Evolutionary conservation across 1,284 basidiomycete species (phyloP), one percentile per base, ranked within the genome.

Genomic region (Cystobasidiaceae sp.): DNA sequence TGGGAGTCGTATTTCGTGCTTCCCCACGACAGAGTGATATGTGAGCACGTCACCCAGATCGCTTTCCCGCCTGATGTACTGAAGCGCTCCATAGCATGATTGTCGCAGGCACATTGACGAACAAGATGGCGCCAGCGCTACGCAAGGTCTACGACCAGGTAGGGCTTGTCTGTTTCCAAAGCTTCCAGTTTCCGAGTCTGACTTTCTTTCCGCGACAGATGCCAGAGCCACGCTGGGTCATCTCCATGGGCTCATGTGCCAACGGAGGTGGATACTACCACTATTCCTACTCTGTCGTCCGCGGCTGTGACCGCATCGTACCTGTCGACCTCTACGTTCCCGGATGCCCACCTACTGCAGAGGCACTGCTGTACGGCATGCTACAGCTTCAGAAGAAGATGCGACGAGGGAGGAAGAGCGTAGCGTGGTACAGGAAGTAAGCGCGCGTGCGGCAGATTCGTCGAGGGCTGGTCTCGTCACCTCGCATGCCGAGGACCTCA

Each of bases 11-110:
- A 44, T 99, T 99, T 83, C 91, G 96, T 82, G 96, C 94, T 9
- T 92, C 88, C 79, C 96, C 96, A 56, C 88, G 96, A 71, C 73
- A 74, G 65, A 71, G 71, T 17, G 61, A 64, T 49, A 64, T 64
- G 61, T 64, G 33, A 23, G 61, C 23, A n/a, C n/a, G n/a, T n/a
- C n/a, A n/a, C n/a, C n/a, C n/a, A n/a, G n/a, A n/a, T n/a, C n/a
- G n/a, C n/a, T n/a, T n/a, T n/a, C n/a, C n/a, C n/a, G n/a, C n/a
- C n/a, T n/a, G n/a, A n/a, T n/a, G n/a, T n/a, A n/a, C n/a, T n/a
- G n/a, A n/a, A n/a, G n/a, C 97, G 81, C 90, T 88, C 67, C 94
- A 98, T 76, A 90, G 98, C 75, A 98, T 99, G 96, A 99, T 99
- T 75, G 96, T 99, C 59, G 94, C 96, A 48, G 96, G 96, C 32